phyloP scores from a whole-genome alignment of 352 stramenopile genomes.

The Pythium grandisporangium region DNA sequence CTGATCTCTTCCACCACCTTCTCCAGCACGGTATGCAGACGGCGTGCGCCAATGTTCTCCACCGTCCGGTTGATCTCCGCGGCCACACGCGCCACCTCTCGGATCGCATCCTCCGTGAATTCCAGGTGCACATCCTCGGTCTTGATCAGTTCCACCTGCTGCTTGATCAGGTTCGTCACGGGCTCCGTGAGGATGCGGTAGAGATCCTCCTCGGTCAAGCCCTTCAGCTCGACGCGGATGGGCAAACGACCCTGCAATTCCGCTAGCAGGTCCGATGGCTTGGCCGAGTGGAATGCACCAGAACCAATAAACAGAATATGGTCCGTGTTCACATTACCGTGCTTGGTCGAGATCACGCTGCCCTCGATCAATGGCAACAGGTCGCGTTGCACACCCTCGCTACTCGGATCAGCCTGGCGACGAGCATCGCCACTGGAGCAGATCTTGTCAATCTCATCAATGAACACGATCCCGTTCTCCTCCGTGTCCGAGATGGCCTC shows the following conservation, averaged over 20 bases:
- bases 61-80: constrained; percentile 94
- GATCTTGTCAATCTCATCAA: constrained; percentile 99
- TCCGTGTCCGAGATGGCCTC: constrained; percentile 90
- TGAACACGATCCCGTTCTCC: constrained; percentile 99
- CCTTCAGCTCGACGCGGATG: constrained; percentile 98
- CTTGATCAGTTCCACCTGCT: constrained; percentile 97
- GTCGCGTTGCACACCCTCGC: constrained; percentile 98
- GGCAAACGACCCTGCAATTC: constrained; percentile 97
- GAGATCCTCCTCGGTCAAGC: constrained; percentile 97
- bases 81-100: constrained; percentile 95
- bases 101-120: constrained; percentile 96
- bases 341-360: constrained; percentile 96
- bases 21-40: constrained; percentile 97
- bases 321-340: constrained; percentile 99
- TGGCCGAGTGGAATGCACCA: constrained; percentile 96
- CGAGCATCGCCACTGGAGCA: constrained; percentile 93
- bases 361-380: constrained; percentile 98
- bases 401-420: constrained; percentile 92
- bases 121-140: constrained; percentile 94
- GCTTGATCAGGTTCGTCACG: constrained; percentile 97
- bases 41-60: constrained; percentile 98
- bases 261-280: constrained; percentile 96
- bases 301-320: constrained; percentile 99
- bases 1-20: constrained; percentile 98
- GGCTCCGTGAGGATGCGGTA: constrained; percentile 99